These are phyloP conservation scores for Aspergillus phoenicis DNA, from an alignment of 2,329 filamentous ascomycete species.

Conservation along the genomic window DNA sequence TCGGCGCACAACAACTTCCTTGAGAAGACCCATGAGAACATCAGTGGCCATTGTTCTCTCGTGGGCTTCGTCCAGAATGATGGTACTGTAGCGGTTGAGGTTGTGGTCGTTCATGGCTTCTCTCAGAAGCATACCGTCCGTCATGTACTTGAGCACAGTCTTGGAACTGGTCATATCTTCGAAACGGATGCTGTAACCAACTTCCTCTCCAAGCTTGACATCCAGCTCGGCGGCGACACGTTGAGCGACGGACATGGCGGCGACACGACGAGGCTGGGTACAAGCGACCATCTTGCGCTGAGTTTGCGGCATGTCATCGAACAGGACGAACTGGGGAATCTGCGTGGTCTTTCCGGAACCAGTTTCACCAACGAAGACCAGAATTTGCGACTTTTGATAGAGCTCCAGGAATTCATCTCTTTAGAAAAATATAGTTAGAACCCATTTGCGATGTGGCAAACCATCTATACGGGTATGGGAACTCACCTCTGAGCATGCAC, in stretches of 20 bases:
- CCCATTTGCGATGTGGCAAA: neutral
- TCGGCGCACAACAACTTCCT: slow-evolving; percentile 79
- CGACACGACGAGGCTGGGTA: slow-evolving; percentile 95
- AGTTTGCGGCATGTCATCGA: slow-evolving; percentile 88
- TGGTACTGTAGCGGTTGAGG: slow-evolving; percentile 89
- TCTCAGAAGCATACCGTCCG: slow-evolving; percentile 94
- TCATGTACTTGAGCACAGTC: slow-evolving; percentile 99
- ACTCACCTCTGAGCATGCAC: slow-evolving; percentile 84
- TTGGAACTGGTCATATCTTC: slow-evolving; percentile 88
- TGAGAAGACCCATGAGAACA: slow-evolving; percentile 94
- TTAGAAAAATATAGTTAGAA: neutral
- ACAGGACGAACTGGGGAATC: slow-evolving; percentile 97
- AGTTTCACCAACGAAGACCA: slow-evolving; percentile 98
- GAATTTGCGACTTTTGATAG: slow-evolving; percentile 91
- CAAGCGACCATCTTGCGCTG: slow-evolving; percentile 90
- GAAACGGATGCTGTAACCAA: slow-evolving; percentile 98
- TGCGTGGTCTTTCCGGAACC: slow-evolving; percentile 99
- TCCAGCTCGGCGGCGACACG: slow-evolving; percentile 98
- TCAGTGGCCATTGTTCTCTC: slow-evolving; percentile 96
- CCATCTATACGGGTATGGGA: neutral
- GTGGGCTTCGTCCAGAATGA: slow-evolving; percentile 98
- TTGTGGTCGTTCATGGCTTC: slow-evolving; percentile 97
- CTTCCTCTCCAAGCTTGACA: slow-evolving; percentile 86
- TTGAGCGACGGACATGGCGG: slow-evolving; percentile 97
- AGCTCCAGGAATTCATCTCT: slow-evolving; percentile 90